Conservation (phyloP, 805 yeast genomes). For the Candida qinlingensis region DNA sequence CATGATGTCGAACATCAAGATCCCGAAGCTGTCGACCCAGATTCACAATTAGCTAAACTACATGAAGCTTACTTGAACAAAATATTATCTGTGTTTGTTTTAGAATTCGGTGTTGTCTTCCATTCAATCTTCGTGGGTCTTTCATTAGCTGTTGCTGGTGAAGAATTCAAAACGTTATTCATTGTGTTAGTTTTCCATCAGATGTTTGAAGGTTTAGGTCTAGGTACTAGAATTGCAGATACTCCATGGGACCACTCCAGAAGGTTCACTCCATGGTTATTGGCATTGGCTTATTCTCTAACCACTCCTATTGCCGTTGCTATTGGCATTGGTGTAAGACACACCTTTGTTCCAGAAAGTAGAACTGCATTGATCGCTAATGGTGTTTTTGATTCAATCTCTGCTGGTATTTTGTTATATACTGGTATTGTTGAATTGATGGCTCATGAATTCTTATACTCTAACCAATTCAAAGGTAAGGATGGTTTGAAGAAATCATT, state of each 20-base stretch:
- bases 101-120: slow-evolving; percentile 78
- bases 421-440: slow-evolving; percentile 74
- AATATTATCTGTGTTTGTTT: slow-evolving; percentile 47
- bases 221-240: slow-evolving; percentile 71
- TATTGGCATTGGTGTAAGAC: slow-evolving; percentile 72
- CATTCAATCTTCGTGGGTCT: slow-evolving; percentile 82
- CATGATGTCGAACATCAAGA: slow-evolving; percentile 42
- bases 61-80: slow-evolving; percentile 52
- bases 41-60: slow-evolving; percentile 20
- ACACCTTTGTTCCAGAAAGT: slow-evolving; percentile 53
- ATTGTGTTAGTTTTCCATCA: slow-evolving; percentile 73
- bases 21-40: slow-evolving; percentile 37
- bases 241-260: slow-evolving; percentile 31
- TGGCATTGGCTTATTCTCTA: slow-evolving; percentile 45
- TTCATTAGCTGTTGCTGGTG: slow-evolving; percentile 72
- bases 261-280: slow-evolving; percentile 52
- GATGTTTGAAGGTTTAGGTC: slow-evolving; percentile 80
- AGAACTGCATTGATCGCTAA: slow-evolving; percentile 56
- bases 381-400: slow-evolving; percentile 70
- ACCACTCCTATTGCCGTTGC: slow-evolving; percentile 74
- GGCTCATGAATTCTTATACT: slow-evolving; percentile 69
- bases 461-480: slow-evolving; percentile 60
- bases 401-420: slow-evolving; percentile 74
- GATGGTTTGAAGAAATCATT: slow-evolving; percentile 46
- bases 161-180: slow-evolving; percentile 65